Evolutionary conservation across 441 rosid genomes (phyloP).

Genomic region (Populus hybrid): DNA sequence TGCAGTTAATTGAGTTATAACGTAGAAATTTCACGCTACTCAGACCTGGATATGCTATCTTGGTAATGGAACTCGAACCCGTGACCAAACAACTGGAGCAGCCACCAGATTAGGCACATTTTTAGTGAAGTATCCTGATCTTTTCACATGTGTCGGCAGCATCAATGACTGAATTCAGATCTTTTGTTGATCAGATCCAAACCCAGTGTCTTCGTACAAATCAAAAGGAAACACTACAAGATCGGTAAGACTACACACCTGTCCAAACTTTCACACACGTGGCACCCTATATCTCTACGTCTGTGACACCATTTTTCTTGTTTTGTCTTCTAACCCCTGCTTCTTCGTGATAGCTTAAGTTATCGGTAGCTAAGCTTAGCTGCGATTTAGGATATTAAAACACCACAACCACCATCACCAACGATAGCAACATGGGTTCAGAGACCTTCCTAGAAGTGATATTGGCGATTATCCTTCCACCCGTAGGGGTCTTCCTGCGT

Average conservation of each 20-base stretch:
- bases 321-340: background rate
- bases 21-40: no score
- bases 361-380: conserved; percentile 12
- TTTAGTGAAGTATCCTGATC: no score
- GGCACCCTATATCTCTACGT: conserved; percentile 6
- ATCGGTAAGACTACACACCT: conserved; percentile 6
- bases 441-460: conserved; percentile 59
- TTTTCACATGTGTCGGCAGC: no score
- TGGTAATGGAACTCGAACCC: no score
- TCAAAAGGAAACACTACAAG: conserved; percentile 13
- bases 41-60: no score
- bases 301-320: conserved; percentile 8
- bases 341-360: background rate
- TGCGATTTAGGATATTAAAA: background rate
- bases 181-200: conserved; percentile 8
- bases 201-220: background rate
- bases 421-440: conserved; percentile 38
- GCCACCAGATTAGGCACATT: no score
- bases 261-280: conserved; percentile 12
- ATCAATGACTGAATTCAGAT: no score
- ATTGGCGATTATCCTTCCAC: conserved; percentile 62
- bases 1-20: no score
- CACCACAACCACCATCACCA: background rate
- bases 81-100: no score
- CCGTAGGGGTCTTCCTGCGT: conserved; percentile 67